These are phyloP conservation scores for Chimonanthus praecox DNA, from an alignment of 164 flowering plant genomes.

Conservation along the genomic window DNA sequence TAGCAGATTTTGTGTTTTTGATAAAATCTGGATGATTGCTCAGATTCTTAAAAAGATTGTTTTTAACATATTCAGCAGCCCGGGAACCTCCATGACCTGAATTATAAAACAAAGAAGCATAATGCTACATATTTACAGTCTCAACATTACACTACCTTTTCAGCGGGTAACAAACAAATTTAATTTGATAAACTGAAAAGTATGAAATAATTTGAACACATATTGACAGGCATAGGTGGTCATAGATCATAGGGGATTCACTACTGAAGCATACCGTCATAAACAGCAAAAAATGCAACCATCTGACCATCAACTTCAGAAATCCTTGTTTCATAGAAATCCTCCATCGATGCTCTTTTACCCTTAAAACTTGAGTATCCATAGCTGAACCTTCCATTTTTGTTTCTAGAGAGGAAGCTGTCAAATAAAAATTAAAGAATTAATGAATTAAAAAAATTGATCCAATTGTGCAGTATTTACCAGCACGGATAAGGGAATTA, in stretches of 20 bases:
- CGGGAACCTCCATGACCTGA: conserved; percentile 82
- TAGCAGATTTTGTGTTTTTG: conserved; percentile 64
- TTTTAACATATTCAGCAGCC: conserved; percentile 73
- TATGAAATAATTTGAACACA: not conserved
- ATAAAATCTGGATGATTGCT: conserved; percentile 63
- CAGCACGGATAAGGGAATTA: not conserved
- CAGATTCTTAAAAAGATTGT: conserved; percentile 67
- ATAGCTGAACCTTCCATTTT: conserved; percentile 55
- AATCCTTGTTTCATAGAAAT: conserved; percentile 62
- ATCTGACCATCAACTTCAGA: conserved; percentile 74
- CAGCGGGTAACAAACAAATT: not conserved
- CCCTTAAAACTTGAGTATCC: conserved; percentile 81
- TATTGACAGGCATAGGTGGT: not conserved
- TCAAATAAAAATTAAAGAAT: conserved; percentile 5
- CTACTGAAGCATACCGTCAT: conserved; percentile 50
- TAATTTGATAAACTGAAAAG: not conserved
- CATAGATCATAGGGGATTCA: not conserved
- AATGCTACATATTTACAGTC: not conserved
- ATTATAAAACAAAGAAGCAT: conserved; percentile 2
- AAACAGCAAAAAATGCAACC: conserved; percentile 82
- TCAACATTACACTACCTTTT: not conserved
- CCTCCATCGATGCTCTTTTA: conserved; percentile 79
- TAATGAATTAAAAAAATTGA: not conserved
- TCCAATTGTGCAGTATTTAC: not conserved
- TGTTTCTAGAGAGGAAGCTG: conserved; percentile 56